phyloP scores from a whole-genome alignment of 805 yeast species.

The Monosporozyma siamensis region DNA sequence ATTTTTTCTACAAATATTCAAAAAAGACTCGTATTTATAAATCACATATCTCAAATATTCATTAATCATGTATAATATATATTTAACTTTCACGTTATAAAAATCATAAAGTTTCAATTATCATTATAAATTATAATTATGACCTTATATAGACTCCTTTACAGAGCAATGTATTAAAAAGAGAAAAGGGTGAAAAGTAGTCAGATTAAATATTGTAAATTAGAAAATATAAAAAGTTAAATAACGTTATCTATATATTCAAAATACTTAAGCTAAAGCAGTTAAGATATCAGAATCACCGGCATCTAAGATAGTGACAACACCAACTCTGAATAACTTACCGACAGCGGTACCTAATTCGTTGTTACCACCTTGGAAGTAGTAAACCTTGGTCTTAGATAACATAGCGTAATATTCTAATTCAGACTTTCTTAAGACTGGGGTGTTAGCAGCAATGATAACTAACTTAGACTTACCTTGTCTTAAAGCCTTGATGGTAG shows the following conservation, averaged over 20 bases:
- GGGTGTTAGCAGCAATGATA: slow-evolving; percentile 98
- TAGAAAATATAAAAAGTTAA: slow-evolving; percentile 2
- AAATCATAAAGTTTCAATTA: too few relatives aligned
- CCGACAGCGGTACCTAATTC: slow-evolving; percentile 99
- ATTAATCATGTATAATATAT: background rate
- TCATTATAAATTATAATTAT: too few relatives aligned
- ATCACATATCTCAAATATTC: slow-evolving; percentile 2
- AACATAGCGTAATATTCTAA: slow-evolving; percentile 99
- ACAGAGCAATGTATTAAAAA: background rate
- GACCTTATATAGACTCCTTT: too few relatives aligned
- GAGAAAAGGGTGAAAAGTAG: background rate
- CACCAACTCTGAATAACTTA: slow-evolving; percentile 99
- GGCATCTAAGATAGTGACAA: slow-evolving; percentile 89
- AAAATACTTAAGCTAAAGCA: slow-evolving; percentile 36
- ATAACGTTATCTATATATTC: slow-evolving; percentile 1
- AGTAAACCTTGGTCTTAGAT: slow-evolving; percentile 92
- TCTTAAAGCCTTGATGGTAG: slow-evolving; percentile 96
- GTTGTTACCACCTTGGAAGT: slow-evolving; percentile 99
- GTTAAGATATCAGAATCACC: slow-evolving; percentile 99
- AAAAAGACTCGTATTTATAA: background rate
- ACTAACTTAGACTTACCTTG: slow-evolving; percentile 98
- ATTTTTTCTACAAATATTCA: background rate
- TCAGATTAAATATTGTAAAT: slow-evolving; percentile 1
- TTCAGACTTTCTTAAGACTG: slow-evolving; percentile 99
- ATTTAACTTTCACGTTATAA: background rate